Percentiles rank a stretch among this genome's conserved stretches.
phyloP scores from a whole-genome alignment of 148 eudicot species.

The Cornus suecica region DNA sequence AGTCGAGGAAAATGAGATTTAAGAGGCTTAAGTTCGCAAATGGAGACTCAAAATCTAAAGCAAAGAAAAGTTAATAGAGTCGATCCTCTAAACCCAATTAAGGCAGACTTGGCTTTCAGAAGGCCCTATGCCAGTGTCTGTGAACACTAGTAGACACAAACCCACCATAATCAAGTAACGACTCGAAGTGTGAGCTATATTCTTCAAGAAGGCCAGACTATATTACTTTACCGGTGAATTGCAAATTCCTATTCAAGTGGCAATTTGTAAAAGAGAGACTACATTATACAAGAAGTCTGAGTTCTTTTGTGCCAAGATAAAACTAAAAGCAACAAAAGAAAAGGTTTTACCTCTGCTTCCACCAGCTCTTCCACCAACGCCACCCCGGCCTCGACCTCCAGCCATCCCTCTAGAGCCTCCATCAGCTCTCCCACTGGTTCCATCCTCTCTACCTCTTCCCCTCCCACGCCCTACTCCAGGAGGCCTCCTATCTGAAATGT shows the following conservation, averaged over 20 bases:
- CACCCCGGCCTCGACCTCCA: conserved; percentile 67
- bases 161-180: neutral
- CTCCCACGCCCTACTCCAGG: conserved; percentile 91
- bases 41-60: neutral
- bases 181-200: neutral
- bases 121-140: neutral
- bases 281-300: neutral
- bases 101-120: neutral
- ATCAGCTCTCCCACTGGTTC: conserved; percentile 61
- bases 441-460: conserved; percentile 80
- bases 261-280: neutral
- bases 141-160: neutral
- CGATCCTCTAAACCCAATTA: neutral
- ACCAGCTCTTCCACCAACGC: conserved; percentile 42
- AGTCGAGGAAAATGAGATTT: neutral
- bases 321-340: no score
- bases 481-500: conserved; percentile 71
- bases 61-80: neutral
- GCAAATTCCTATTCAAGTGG: neutral
- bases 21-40: neutral
- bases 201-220: neutral
- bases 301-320: no score
- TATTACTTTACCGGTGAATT: neutral
- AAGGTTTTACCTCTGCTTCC: conserved; percentile 51
- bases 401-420: conserved; percentile 46